phyloP scores from a whole-genome alignment of 305 asterid genomes.

The Ruellia speciosa region DNA sequence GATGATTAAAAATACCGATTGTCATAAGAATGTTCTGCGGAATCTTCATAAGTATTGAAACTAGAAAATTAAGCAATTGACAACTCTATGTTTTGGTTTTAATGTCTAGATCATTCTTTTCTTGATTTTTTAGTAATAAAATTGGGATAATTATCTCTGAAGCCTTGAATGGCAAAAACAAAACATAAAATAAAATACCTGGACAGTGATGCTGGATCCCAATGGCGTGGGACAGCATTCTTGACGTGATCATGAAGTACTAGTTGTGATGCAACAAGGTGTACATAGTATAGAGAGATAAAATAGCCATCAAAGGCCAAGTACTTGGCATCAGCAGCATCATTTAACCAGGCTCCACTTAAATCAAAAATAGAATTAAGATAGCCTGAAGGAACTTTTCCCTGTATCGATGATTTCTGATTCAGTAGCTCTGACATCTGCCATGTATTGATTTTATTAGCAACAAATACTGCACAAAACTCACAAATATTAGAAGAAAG shows the following conservation, averaged over 20 bases:
- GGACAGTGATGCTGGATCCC: conserved; percentile 90
- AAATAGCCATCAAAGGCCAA: conserved; percentile 92
- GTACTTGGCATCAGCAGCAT: conserved; percentile 71
- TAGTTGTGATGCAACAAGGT: conserved; percentile 74
- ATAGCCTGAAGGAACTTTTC: conserved; percentile 93
- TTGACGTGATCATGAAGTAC: conserved; percentile 84
- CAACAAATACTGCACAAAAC: conserved; percentile 13
- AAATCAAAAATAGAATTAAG: conserved; percentile 80
- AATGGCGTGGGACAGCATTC: conserved; percentile 82
- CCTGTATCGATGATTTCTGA: conserved; percentile 81
- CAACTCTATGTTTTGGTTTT: no score
- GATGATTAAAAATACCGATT: no score
- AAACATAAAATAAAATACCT: conserved; percentile 38
- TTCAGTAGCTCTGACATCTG: conserved; percentile 98
- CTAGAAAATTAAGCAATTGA: no score
- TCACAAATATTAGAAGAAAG: conserved; percentile 4
- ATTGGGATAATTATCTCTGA: neutral
- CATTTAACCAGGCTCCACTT: conserved; percentile 89
- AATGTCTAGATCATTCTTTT: no score
- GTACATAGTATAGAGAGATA: conserved; percentile 76
- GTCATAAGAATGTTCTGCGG: no score
- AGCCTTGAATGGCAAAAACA: neutral
- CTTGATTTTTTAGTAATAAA: no score
- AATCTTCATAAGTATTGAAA: no score
- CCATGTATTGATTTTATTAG: conserved; percentile 25